phyloP scores from a whole-genome alignment of 2,329 filamentous ascomycete genomes.

The Fusarium papillatum region DNA sequence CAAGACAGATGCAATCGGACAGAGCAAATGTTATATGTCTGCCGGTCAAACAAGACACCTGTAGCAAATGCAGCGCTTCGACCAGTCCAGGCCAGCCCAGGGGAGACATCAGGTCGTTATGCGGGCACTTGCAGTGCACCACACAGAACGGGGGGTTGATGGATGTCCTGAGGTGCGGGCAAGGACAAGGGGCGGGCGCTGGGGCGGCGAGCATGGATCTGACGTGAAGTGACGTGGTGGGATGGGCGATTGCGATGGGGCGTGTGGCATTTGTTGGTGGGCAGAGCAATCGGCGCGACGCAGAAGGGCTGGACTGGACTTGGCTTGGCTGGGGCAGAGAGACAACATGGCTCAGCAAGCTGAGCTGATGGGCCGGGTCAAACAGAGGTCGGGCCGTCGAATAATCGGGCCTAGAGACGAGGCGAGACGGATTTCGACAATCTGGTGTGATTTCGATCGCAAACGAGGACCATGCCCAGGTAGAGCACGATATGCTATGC shows the following conservation, averaged over 20 bases:
- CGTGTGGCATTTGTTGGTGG: constrained; percentile 41
- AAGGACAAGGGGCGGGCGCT: constrained; percentile 38
- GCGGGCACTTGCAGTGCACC: constrained; percentile 40
- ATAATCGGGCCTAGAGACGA: constrained; percentile 35
- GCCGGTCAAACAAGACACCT: constrained; percentile 17
- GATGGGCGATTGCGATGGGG: constrained; percentile 41
- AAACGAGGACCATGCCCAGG: constrained; percentile 8
- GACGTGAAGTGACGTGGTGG: constrained; percentile 48
- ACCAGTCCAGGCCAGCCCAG: constrained; percentile 4
- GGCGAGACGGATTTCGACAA: constrained; percentile 22
- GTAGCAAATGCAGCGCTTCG: constrained; percentile 11
- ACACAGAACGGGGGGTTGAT: constrained; percentile 32
- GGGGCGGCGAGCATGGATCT: constrained; percentile 40
- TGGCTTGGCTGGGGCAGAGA: constrained; percentile 26
- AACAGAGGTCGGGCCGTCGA: constrained; percentile 36
- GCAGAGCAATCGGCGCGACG: constrained; percentile 40
- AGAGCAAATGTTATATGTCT: constrained; percentile 39
- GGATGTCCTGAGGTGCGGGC: constrained; percentile 23
- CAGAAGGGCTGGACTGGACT: constrained; percentile 15
- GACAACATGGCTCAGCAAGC: constrained; percentile 30
- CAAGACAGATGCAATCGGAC: constrained; percentile 19
- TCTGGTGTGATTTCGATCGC: constrained; percentile 19
- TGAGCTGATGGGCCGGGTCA: constrained; percentile 37
- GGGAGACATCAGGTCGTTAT: constrained; percentile 36
- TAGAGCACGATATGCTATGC: constrained; percentile 14